Conservation (phyloP, 805 yeast genomes). For the Candida andamanensis region DNA sequence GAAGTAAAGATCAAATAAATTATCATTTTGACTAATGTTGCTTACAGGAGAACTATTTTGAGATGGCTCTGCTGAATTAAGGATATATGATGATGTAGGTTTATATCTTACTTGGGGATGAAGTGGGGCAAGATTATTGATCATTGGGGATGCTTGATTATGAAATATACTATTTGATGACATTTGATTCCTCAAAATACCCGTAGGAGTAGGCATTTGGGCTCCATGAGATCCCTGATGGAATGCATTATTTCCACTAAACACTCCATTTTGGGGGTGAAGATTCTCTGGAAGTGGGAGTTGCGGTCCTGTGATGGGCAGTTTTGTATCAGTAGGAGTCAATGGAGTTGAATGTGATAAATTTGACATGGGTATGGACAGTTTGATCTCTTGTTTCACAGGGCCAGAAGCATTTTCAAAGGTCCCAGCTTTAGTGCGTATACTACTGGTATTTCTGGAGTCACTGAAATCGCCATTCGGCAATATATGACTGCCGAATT, state of each 20-base stretch:
- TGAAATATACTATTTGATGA: not conserved
- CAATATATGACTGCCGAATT: not conserved
- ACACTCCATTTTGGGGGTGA: not conserved
- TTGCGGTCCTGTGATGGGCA: too few relatives aligned
- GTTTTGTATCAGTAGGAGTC: not conserved
- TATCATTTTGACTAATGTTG: constrained; percentile 1
- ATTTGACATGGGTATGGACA: not conserved
- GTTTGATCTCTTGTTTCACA: not conserved
- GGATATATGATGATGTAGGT: not conserved
- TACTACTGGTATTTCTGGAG: too few relatives aligned
- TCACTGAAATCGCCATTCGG: not conserved
- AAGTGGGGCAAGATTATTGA: not conserved
- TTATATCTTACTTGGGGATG: too few relatives aligned
- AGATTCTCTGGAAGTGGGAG: not conserved
- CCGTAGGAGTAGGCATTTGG: constrained; percentile 2
- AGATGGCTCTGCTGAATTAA: not conserved
- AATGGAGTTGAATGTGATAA: not conserved
- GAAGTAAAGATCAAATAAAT: constrained; percentile 9
- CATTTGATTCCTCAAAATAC: too few relatives aligned
- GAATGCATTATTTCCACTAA: not conserved
- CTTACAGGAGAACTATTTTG: not conserved
- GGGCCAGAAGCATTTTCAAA: too few relatives aligned
- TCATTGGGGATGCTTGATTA: not conserved
- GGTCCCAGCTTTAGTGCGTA: too few relatives aligned
- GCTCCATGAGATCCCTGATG: constrained; percentile 1